Evolutionary conservation across 2,329 filamentous ascomycete species (phyloP).

Genomic region (Torrubiella hemipterigena): DNA sequence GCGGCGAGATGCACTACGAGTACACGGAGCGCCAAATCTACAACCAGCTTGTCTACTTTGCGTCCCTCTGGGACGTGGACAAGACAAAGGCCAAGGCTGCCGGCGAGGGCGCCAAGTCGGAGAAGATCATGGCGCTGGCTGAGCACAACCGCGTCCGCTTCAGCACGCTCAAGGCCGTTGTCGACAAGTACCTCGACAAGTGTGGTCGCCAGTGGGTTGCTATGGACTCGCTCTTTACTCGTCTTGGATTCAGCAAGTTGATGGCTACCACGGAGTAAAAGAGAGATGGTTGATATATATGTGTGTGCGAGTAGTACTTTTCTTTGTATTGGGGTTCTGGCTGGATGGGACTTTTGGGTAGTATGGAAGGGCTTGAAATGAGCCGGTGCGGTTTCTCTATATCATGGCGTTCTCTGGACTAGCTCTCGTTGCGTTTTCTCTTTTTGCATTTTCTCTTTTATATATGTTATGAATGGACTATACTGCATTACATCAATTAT

Average conservation of each 20-base stretch:
- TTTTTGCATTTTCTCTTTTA: no score
- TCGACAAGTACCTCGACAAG: conserved; percentile 77
- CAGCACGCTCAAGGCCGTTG: conserved; percentile 59
- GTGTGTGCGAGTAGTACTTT: no score
- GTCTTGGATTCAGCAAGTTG: conserved; percentile 41
- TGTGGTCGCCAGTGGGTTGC: conserved; percentile 87
- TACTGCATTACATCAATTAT: no score
- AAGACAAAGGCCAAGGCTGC: conserved; percentile 49
- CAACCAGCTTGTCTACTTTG: conserved; percentile 86
- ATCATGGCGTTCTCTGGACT: no score
- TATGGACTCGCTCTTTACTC: conserved; percentile 78
- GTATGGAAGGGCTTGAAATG: no score
- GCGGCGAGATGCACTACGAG: conserved; percentile 81
- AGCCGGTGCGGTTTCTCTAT: no score
- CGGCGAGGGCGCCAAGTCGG: conserved; percentile 37
- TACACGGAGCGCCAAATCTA: conserved; percentile 82
- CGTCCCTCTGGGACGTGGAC: conserved; percentile 79
- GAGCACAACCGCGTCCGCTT: conserved; percentile 78
- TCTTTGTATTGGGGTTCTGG: no score
- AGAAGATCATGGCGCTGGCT: conserved; percentile 58
- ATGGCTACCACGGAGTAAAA: conserved; percentile 5
- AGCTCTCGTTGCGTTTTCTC: no score
- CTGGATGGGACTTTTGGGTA: no score
- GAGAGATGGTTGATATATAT: no score
- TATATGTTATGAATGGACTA: no score